Conservation (phyloP, 208 protist genomes). For the Blastocrithidia nonstop region DNA sequence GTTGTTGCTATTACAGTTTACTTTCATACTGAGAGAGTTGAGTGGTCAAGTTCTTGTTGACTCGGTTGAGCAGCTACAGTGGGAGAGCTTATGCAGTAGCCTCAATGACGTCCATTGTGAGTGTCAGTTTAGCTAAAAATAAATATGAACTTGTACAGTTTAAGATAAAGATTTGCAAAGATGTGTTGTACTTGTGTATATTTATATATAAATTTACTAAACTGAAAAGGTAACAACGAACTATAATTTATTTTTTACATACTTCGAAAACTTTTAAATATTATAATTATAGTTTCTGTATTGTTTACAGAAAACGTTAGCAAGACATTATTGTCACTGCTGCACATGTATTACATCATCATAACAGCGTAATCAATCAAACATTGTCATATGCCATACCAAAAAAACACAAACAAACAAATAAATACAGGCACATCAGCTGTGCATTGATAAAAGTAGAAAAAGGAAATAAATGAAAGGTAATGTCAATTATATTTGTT, state of each 20-base stretch:
- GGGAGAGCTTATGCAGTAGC: slow-evolving; percentile 73
- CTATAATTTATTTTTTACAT: no score
- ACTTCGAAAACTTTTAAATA: no score
- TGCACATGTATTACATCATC: no score
- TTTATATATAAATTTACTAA: slow-evolving; percentile 1
- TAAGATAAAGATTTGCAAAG: no score
- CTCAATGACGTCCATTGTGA: slow-evolving; percentile 41
- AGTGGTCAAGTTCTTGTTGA: slow-evolving; percentile 70
- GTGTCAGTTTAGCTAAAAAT: background rate
- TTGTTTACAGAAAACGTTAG: no score
- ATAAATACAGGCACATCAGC: slow-evolving; percentile 2
- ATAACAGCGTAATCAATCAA: no score
- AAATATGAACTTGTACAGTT: background rate
- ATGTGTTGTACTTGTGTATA: no score
- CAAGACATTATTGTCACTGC: no score
- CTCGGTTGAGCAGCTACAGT: slow-evolving; percentile 66
- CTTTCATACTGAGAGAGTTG: slow-evolving; percentile 62
- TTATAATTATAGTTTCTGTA: no score
- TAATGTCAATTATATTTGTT: no score
- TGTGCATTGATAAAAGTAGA: background rate
- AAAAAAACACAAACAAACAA: slow-evolving; percentile 1
- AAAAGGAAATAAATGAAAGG: slow-evolving; percentile 1
- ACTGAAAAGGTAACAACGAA: no score
- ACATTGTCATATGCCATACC: background rate
- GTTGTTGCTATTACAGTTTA: slow-evolving; percentile 38